Percentiles rank a stretch among this genome's conserved stretches.
Conservation (phyloP, 176 grass and related monocot genomes). For the Juncus effusus region DNA sequence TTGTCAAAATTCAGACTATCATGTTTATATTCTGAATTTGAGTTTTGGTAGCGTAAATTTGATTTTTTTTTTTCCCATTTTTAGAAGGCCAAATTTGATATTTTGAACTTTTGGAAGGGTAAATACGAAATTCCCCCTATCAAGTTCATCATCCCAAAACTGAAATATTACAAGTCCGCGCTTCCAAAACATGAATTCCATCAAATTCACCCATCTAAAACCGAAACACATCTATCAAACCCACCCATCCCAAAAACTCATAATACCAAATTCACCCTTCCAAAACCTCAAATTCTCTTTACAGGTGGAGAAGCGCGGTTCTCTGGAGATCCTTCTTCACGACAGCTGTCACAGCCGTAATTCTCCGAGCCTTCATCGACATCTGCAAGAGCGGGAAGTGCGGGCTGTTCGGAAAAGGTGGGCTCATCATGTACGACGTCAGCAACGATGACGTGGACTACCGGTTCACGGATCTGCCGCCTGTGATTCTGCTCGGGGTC, state of each 20-base stretch:
- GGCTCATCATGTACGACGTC: slow-evolving; percentile 99
- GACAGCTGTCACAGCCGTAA: slow-evolving; percentile 74
- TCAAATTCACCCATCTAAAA: no score
- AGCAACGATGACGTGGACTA: slow-evolving; percentile 59
- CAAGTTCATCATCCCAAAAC: no score
- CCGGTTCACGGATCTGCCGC: slow-evolving; percentile 56
- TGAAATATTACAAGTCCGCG: no score
- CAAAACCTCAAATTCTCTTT: slow-evolving; percentile 11
- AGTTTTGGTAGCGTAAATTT: no score
- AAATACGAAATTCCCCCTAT: no score
- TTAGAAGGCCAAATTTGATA: no score
- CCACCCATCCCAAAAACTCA: not conserved
- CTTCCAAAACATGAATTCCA: no score
- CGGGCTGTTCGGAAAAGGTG: slow-evolving; percentile 91
- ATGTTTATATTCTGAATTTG: no score
- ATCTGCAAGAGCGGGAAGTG: slow-evolving; percentile 73
- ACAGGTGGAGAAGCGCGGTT: slow-evolving; percentile 93
- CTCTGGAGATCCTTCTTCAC: slow-evolving; percentile 97
- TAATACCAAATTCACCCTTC: not conserved
- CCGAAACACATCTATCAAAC: not conserved
- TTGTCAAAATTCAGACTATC: no score
- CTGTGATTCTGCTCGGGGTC: slow-evolving; percentile 61
- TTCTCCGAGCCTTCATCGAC: slow-evolving; percentile 80
- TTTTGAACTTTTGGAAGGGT: no score
- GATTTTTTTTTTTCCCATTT: no score